These are phyloP conservation scores for Daldinia caldariorum DNA, from an alignment of 495 filamentous ascomycete genomes.

Conservation along the genomic window DNA sequence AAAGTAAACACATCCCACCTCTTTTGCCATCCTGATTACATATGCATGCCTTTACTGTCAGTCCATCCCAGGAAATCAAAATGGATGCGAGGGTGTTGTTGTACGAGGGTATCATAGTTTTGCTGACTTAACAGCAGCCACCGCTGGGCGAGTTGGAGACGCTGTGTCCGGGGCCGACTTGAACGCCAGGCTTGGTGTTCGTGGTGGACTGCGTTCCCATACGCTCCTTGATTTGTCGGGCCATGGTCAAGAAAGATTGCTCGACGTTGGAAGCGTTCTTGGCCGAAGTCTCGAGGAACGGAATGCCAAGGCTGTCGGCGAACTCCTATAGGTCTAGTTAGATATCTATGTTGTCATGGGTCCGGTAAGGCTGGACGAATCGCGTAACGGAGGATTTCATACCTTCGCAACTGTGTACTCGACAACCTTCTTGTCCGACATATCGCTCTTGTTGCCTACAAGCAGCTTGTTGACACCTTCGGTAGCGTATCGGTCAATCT, in stretches of 20 bases:
- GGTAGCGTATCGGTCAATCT: constrained; percentile 98
- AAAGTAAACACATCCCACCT: constrained; percentile 51
- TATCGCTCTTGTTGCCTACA: constrained; percentile 99
- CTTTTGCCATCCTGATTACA: constrained; percentile 76
- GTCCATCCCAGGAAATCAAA: constrained; percentile 84
- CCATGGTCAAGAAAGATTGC: constrained; percentile 99
- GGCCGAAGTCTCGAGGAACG: constrained; percentile 98
- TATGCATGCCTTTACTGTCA: constrained; percentile 94
- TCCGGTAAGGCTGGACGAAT: constrained; percentile 1
- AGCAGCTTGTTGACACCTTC: constrained; percentile 99
- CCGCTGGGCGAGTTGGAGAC: constrained; percentile 89
- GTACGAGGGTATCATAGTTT: constrained; percentile 48
- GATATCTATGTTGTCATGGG: constrained; percentile 19
- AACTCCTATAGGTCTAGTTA: constrained; percentile 76
- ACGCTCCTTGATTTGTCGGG: constrained; percentile 98
- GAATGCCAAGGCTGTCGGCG: constrained; percentile 97
- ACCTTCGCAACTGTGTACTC: constrained; percentile 99
- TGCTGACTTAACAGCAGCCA: constrained; percentile 85
- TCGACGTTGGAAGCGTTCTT: constrained; percentile 99
- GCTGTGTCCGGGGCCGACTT: constrained; percentile 91
- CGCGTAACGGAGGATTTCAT: constrained; percentile 38
- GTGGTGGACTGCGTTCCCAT: constrained; percentile 95
- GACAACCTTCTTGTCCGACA: constrained; percentile 99
- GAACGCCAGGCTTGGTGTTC: constrained; percentile 98
- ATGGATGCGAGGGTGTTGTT: constrained; percentile 40